Evolutionary conservation across 495 filamentous ascomycete species (phyloP).

Genomic region (Gamarada debralockiae): DNA sequence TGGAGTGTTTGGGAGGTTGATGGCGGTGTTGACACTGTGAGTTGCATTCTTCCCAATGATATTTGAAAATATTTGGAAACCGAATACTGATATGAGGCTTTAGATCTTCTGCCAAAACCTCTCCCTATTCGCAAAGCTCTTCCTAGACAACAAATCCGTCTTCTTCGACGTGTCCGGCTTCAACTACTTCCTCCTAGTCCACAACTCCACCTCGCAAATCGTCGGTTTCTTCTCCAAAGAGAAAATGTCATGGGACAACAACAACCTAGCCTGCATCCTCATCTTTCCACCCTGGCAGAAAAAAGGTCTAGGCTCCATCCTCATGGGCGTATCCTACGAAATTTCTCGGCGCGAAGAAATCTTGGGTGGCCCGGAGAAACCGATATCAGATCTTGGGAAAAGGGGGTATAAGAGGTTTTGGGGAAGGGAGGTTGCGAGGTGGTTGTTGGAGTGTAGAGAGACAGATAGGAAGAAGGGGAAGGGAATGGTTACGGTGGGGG

Average conservation of each 20-base stretch:
- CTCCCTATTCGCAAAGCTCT: slow-evolving; percentile 95
- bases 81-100: slow-evolving; percentile 10
- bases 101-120: slow-evolving; percentile 93
- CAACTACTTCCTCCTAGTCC: slow-evolving; percentile 86
- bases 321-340: slow-evolving; percentile 93
- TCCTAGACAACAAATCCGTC: slow-evolving; percentile 96
- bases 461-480: slow-evolving; percentile 36
- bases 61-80: slow-evolving; percentile 4
- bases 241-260: slow-evolving; percentile 97
- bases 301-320: slow-evolving; percentile 78
- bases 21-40: slow-evolving; percentile 72
- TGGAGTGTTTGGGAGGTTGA: slow-evolving; percentile 86
- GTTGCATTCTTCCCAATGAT: slow-evolving; percentile 19
- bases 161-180: slow-evolving; percentile 96
- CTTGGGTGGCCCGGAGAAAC: slow-evolving; percentile 90
- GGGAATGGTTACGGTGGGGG: slow-evolving; percentile 35
- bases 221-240: slow-evolving; percentile 98
- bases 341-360: slow-evolving; percentile 81
- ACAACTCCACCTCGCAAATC: slow-evolving; percentile 50
- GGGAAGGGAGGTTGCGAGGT: slow-evolving; percentile 73
- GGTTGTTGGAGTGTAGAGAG: slow-evolving; percentile 40
- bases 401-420: slow-evolving; percentile 80
- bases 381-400: slow-evolving; percentile 77
- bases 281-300: slow-evolving; percentile 95
- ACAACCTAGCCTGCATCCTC: slow-evolving; percentile 95